phyloP scores from a whole-genome alignment of 2,329 filamentous ascomycete species.

The Diplodia mutila region DNA sequence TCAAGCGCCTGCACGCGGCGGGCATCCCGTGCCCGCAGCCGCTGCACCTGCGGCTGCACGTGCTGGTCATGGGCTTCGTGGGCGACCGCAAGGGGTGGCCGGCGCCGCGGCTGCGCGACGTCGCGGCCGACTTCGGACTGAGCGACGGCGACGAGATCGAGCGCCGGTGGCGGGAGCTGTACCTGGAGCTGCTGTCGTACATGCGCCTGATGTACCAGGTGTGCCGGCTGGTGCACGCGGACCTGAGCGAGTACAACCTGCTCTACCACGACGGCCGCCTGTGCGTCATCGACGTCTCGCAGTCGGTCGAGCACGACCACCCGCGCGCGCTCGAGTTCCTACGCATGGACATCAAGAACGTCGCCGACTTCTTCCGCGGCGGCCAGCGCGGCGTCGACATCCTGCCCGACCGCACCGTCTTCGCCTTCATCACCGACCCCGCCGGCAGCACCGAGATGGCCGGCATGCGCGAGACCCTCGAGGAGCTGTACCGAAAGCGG shows the following conservation, averaged over 20 bases:
- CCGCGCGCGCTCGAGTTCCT: conserved; percentile 90
- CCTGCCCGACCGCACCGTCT: conserved; percentile 77
- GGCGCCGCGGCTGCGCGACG: conserved; percentile 86
- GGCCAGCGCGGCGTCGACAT: conserved; percentile 76
- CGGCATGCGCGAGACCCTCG: conserved; percentile 64
- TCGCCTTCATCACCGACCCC: conserved; percentile 75
- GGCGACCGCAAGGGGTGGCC: conserved; percentile 86
- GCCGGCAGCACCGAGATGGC: conserved; percentile 65
- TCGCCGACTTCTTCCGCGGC: conserved; percentile 82
- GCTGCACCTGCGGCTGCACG: conserved; percentile 86
- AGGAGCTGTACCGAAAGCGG: conserved; percentile 67
- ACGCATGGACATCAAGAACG: conserved; percentile 98
- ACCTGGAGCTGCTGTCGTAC: conserved; percentile 80
- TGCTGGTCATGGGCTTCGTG: conserved; percentile 92
- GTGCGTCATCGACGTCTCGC: conserved; percentile 96
- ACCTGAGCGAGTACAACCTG: conserved; percentile 97
- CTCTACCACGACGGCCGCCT: conserved; percentile 82
- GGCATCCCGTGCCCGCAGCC: conserved; percentile 92
- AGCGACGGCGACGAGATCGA: conserved; percentile 60
- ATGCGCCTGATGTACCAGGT: conserved; percentile 94
- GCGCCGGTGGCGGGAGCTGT: conserved; percentile 75
- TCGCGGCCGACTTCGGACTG: conserved; percentile 66
- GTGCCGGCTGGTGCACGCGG: conserved; percentile 90
- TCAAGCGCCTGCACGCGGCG: conserved; percentile 79
- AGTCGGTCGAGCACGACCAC: conserved; percentile 96